A percentile compares a stretch with the other conserved stretches of the same genome.
phyloP scores from a whole-genome alignment of 2,329 filamentous ascomycete genomes.

The Gnomoniopsis smithogilvyi region DNA sequence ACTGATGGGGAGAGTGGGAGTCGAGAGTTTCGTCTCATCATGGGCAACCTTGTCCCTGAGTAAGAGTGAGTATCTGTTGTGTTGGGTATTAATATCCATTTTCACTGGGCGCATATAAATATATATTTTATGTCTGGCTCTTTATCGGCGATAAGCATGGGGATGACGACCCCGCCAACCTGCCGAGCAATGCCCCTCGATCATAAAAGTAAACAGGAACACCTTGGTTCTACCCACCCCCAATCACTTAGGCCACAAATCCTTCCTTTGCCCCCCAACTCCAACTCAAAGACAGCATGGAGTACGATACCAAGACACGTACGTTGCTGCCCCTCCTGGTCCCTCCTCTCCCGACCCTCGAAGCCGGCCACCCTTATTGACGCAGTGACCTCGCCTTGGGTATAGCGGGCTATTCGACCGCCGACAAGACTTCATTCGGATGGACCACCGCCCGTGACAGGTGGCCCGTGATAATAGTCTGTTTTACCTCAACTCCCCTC shows the following conservation, averaged over 20 bases:
- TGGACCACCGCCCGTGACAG: conserved; percentile 79
- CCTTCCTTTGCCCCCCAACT: not conserved
- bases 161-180: not conserved
- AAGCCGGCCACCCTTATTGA: conserved; percentile 3
- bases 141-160: conserved; percentile 9
- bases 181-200: not conserved
- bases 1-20: not conserved
- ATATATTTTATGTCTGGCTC: not conserved
- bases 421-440: conserved; percentile 82
- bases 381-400: not conserved
- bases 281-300: conserved; percentile 49
- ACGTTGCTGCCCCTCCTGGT: conserved; percentile 29
- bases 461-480: conserved; percentile 90
- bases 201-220: not conserved
- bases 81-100: no score
- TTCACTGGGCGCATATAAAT: no score
- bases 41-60: not conserved
- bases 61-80: not conserved
- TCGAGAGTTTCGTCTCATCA: not conserved
- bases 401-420: conserved; percentile 72
- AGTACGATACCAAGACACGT: conserved; percentile 73
- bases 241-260: not conserved
- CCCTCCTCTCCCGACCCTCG: not conserved
- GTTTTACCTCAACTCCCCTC: conserved; percentile 23
- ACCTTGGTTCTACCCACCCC: not conserved